phyloP scores from a whole-genome alignment of 495 filamentous ascomycete species.

The Parathielavia appendiculata region DNA sequence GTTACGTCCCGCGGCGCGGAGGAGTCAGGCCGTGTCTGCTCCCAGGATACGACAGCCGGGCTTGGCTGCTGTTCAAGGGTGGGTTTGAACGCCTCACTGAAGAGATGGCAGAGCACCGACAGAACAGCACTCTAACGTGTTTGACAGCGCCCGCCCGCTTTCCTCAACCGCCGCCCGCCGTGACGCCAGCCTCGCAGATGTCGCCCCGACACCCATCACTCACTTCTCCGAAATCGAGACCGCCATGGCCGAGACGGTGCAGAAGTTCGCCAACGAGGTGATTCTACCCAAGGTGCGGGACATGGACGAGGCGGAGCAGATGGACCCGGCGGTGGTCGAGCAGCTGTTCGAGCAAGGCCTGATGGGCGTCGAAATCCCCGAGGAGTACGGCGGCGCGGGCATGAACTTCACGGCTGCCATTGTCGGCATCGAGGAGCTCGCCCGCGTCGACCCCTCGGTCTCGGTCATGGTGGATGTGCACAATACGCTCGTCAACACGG shows the following conservation, averaged over 20 bases:
- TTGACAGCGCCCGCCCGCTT: slow-evolving; percentile 55
- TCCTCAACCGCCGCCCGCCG: slow-evolving; percentile 62
- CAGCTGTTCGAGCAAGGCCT: slow-evolving; percentile 94
- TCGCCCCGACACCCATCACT: slow-evolving; percentile 87
- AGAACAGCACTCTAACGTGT: background rate
- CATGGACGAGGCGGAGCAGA: slow-evolving; percentile 95
- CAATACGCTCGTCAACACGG: slow-evolving; percentile 96
- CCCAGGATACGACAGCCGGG: slow-evolving; percentile 26
- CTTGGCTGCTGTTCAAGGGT: slow-evolving; percentile 25
- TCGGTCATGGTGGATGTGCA: slow-evolving; percentile 92
- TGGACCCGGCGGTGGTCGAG: slow-evolving; percentile 85
- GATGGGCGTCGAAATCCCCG: slow-evolving; percentile 96
- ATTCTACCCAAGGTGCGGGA: slow-evolving; percentile 90
- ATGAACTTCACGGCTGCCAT: slow-evolving; percentile 99
- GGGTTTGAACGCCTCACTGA: slow-evolving; percentile 12
- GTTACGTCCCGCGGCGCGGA: slow-evolving; percentile 63
- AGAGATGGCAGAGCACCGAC: background rate
- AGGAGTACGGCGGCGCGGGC: slow-evolving; percentile 91
- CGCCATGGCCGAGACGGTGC: slow-evolving; percentile 82
- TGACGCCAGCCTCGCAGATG: slow-evolving; percentile 56
- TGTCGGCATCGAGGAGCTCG: slow-evolving; percentile 94
- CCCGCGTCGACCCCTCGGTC: slow-evolving; percentile 89
- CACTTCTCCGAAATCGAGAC: slow-evolving; percentile 87
- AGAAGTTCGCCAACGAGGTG: slow-evolving; percentile 82
- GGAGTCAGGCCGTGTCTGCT: slow-evolving; percentile 38